Percentiles rank a stretch among this genome's conserved stretches.
Evolutionary conservation across 345 rosid genomes (phyloP).

Genomic region (Eucalyptus erythrocorys): DNA sequence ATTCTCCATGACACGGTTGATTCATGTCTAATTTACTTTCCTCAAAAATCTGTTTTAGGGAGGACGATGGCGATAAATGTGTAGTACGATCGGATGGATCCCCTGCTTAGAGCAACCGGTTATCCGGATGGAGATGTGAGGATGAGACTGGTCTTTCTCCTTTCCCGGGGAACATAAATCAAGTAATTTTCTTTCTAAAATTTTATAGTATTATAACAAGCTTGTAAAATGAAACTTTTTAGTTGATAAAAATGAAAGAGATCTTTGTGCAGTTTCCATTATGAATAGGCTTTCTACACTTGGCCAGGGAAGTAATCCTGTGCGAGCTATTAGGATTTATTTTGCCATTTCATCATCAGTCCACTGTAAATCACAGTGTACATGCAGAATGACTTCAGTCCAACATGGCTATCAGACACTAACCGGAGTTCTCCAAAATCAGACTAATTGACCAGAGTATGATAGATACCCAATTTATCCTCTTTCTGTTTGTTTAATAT

Average conservation of each 20-base stretch:
- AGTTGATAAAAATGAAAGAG: not conserved
- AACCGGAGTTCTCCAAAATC: not conserved
- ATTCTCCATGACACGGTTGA: not conserved
- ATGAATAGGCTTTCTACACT: not conserved
- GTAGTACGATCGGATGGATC: constrained; percentile 96
- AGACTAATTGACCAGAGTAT: not conserved
- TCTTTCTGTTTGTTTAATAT: not conserved
- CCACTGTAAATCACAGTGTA: not conserved
- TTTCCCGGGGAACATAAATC: constrained; percentile 97
- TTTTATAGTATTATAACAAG: not conserved
- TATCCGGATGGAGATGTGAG: constrained; percentile 89
- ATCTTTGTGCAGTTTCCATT: not conserved
- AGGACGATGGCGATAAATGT: constrained; percentile 94
- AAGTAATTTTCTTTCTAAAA: constrained; percentile 31
- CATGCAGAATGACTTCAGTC: not conserved
- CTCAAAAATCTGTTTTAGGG: constrained; percentile 30
- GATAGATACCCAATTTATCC: not conserved
- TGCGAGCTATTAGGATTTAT: not conserved
- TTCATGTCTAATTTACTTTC: not conserved
- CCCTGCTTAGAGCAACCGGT: constrained; percentile 81
- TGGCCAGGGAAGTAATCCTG: not conserved
- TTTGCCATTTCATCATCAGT: not conserved
- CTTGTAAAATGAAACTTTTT: not conserved
- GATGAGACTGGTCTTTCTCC: constrained; percentile 93
- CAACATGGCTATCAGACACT: not conserved